A percentile compares a stretch with the other conserved stretches of the same genome.
phyloP scores from a whole-genome alignment of 805 yeast genomes.

The Debaryomyces prosopidis region DNA sequence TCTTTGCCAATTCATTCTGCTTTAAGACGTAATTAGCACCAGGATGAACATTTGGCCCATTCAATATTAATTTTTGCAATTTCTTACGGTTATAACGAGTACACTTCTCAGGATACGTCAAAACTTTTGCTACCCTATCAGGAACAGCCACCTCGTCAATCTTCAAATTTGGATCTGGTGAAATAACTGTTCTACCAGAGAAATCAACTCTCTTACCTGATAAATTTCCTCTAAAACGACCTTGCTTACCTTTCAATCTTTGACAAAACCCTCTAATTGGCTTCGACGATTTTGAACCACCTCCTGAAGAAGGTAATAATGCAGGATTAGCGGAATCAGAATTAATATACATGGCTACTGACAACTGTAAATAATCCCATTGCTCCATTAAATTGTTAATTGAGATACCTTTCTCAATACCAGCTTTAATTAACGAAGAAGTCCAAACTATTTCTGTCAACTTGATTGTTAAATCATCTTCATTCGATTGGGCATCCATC shows the following conservation, averaged over 20 bases:
- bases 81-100: constrained; percentile 83
- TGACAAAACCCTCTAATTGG: constrained; percentile 96
- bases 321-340: constrained; percentile 90
- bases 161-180: constrained; percentile 94
- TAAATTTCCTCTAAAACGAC: constrained; percentile 96
- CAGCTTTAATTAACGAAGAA: constrained; percentile 89
- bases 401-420: constrained; percentile 91
- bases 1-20: constrained; percentile 79
- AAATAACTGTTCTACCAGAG: constrained; percentile 96
- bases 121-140: constrained; percentile 90
- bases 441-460: constrained; percentile 97
- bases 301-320: constrained; percentile 66
- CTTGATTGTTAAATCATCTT: constrained; percentile 95
- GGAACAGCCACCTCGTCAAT: constrained; percentile 99
- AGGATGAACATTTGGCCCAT: constrained; percentile 89
- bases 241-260: constrained; percentile 96
- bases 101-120: constrained; percentile 94
- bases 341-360: constrained; percentile 96
- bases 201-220: constrained; percentile 99
- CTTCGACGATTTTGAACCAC: constrained; percentile 55
- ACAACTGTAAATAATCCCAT: constrained; percentile 95
- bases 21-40: constrained; percentile 93
- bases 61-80: constrained; percentile 68
- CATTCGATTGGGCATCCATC: constrained; percentile 91
- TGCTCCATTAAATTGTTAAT: constrained; percentile 95